These are phyloP conservation scores for Wickerhamomyces xylosicus DNA, from an alignment of 805 yeast species.

Conservation along the genomic window DNA sequence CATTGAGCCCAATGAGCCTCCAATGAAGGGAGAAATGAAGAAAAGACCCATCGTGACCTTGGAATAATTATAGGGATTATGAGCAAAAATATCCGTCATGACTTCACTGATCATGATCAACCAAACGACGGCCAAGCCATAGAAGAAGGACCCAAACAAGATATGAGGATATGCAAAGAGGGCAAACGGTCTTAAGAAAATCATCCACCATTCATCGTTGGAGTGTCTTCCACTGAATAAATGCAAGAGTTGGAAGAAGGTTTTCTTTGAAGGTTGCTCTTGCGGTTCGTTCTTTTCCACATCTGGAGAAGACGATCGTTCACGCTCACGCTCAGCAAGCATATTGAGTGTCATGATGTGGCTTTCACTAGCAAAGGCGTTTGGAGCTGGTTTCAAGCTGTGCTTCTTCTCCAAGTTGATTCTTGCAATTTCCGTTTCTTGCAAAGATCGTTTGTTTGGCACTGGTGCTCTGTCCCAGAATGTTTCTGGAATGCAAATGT, in stretches of 20 bases:
- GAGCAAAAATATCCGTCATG: constrained; percentile 36
- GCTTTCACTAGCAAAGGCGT: neutral
- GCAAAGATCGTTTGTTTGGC: constrained; percentile 33
- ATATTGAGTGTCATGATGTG: neutral
- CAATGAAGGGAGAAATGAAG: constrained; percentile 45
- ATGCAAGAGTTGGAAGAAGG: constrained; percentile 25
- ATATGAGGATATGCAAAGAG: constrained; percentile 40
- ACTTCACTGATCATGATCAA: constrained; percentile 51
- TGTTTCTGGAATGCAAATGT: constrained; percentile 53
- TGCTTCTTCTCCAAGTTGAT: constrained; percentile 21
- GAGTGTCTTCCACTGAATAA: constrained; percentile 40
- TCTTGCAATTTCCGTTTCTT: constrained; percentile 38
- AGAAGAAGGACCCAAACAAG: constrained; percentile 38
- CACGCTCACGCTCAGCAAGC: neutral
- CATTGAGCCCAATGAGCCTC: constrained; percentile 47
- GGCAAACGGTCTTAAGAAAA: constrained; percentile 43
- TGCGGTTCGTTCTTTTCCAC: neutral
- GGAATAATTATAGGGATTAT: constrained; percentile 29
- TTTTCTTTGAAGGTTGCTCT: constrained; percentile 3
- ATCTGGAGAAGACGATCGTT: neutral
- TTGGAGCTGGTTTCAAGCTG: neutral
- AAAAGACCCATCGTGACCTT: constrained; percentile 40
- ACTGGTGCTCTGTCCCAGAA: constrained; percentile 50
- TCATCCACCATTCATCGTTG: constrained; percentile 42
- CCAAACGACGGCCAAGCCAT: constrained; percentile 54